phyloP scores from a whole-genome alignment of 108 stramenopile species.

The Nitzschia palea region DNA sequence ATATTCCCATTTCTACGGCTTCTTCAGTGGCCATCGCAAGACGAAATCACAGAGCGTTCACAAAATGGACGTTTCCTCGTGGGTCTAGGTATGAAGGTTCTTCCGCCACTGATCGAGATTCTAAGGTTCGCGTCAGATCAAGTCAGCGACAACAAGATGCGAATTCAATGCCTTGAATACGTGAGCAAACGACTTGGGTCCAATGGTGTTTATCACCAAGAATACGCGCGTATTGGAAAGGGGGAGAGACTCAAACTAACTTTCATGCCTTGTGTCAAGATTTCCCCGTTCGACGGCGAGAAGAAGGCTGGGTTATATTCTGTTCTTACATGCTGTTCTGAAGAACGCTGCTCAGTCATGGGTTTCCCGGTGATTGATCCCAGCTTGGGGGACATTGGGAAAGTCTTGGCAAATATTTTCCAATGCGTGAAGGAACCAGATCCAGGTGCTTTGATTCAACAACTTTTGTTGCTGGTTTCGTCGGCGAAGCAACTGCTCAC shows the following conservation, averaged over 20 bases:
- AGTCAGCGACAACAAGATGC: conserved; percentile 33
- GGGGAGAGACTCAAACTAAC: conserved; percentile 23
- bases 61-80: conserved; percentile 62
- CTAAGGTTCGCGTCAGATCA: conserved; percentile 44
- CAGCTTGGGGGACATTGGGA: conserved; percentile 32
- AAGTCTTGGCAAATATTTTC: conserved; percentile 48
- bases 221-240: conserved; percentile 35
- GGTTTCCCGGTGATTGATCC: conserved; percentile 66
- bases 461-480: conserved; percentile 43
- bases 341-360: conserved; percentile 52
- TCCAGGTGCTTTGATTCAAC: conserved; percentile 40
- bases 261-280: conserved; percentile 60
- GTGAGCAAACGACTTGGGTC: conserved; percentile 56
- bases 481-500: conserved; percentile 29
- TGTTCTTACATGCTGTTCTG: conserved; percentile 52
- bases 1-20: conserved; percentile 64
- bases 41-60: conserved; percentile 48
- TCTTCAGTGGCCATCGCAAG: conserved; percentile 74
- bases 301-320: conserved; percentile 34
- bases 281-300: conserved; percentile 35
- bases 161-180: conserved; percentile 55
- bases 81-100: conserved; percentile 49
- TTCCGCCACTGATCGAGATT: conserved; percentile 53
- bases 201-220: conserved; percentile 50
- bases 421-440: conserved; percentile 55